These are phyloP conservation scores for Medicago lupulina DNA, from an alignment of 306 rosid species.

Conservation along the genomic window DNA sequence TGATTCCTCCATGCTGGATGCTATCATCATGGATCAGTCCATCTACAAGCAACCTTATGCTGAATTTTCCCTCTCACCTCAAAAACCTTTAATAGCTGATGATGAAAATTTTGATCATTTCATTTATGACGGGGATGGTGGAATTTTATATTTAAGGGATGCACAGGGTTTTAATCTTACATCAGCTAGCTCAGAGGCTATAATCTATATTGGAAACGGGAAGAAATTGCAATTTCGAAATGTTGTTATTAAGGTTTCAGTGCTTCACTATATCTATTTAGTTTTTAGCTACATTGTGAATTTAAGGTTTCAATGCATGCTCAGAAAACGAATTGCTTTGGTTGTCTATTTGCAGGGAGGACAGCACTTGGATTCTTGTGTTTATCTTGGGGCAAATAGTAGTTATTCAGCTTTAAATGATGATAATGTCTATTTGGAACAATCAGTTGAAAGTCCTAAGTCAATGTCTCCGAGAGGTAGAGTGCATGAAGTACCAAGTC, in stretches of 20 bases:
- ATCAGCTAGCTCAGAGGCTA: conserved; percentile 68
- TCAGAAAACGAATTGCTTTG: conserved; percentile 22
- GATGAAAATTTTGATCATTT: conserved; percentile 73
- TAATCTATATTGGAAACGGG: conserved; percentile 85
- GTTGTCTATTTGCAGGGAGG: conserved; percentile 68
- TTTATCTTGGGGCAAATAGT: conserved; percentile 85
- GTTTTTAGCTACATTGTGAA: conserved; percentile 10
- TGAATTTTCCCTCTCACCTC: conserved; percentile 77
- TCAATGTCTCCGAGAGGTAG: conserved; percentile 46
- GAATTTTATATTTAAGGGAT: conserved; percentile 69
- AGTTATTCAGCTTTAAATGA: conserved; percentile 76
- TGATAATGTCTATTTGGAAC: conserved; percentile 73
- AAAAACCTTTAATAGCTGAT: conserved; percentile 80
- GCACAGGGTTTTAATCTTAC: conserved; percentile 62
- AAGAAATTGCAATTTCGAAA: conserved; percentile 91
- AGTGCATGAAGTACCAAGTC: conserved; percentile 49
- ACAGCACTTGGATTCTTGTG: conserved; percentile 79
- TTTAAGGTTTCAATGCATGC: conserved; percentile 14
- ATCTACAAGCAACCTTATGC: conserved; percentile 72
- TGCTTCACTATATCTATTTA: conserved; percentile 19
- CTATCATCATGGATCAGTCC: conserved; percentile 65
- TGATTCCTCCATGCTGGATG: conserved; percentile 59
- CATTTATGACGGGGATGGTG: conserved; percentile 93
- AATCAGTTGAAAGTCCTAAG: conserved; percentile 50
- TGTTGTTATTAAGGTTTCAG: conserved; percentile 75